Evolutionary conservation across 2,329 filamentous ascomycete species (phyloP).

Genomic region (Bimuria novae-zelandiae): DNA sequence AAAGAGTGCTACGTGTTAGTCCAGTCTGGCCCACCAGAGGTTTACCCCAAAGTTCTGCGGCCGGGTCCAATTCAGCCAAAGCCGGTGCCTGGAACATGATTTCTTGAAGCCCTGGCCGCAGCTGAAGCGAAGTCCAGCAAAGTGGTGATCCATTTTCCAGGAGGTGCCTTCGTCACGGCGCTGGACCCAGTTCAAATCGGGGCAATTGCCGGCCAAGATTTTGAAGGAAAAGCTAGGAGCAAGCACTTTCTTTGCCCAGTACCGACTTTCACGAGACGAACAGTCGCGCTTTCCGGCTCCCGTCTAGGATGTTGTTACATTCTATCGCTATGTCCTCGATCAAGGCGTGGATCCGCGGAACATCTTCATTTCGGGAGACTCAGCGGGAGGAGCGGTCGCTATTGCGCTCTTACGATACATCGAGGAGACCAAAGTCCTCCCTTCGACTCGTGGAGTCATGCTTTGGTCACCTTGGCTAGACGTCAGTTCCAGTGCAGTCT

Average conservation of each 20-base stretch:
- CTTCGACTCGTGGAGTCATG: slow-evolving; percentile 36
- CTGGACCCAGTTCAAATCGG: slow-evolving; percentile 33
- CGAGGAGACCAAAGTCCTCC: slow-evolving; percentile 26
- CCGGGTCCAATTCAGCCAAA: slow-evolving; percentile 32
- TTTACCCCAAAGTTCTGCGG: slow-evolving; percentile 16
- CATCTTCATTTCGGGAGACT: slow-evolving; percentile 51
- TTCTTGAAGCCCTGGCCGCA: slow-evolving; percentile 21
- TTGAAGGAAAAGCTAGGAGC: slow-evolving; percentile 37
- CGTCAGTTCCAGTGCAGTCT: not conserved
- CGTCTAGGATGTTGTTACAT: slow-evolving; percentile 50
- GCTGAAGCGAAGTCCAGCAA: not conserved
- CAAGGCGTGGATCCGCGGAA: slow-evolving; percentile 37
- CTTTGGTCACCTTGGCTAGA: slow-evolving; percentile 46
- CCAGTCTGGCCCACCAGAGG: slow-evolving; percentile 10
- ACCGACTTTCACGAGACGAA: slow-evolving; percentile 47
- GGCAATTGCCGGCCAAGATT: slow-evolving; percentile 3
- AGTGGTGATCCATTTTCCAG: slow-evolving; percentile 51
- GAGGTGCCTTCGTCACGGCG: slow-evolving; percentile 49
- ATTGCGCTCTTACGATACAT: slow-evolving; percentile 50
- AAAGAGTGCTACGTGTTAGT: slow-evolving; percentile 20
- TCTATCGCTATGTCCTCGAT: slow-evolving; percentile 47
- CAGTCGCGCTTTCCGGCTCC: slow-evolving; percentile 49
- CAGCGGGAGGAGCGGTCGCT: slow-evolving; percentile 50
- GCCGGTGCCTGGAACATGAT: slow-evolving; percentile 38
- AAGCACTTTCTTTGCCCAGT: slow-evolving; percentile 44